Percentiles rank a stretch among this genome's conserved stretches.
Conservation (phyloP, 2,329 filamentous ascomycete species). For the Colletotrichum spaethianum region DNA sequence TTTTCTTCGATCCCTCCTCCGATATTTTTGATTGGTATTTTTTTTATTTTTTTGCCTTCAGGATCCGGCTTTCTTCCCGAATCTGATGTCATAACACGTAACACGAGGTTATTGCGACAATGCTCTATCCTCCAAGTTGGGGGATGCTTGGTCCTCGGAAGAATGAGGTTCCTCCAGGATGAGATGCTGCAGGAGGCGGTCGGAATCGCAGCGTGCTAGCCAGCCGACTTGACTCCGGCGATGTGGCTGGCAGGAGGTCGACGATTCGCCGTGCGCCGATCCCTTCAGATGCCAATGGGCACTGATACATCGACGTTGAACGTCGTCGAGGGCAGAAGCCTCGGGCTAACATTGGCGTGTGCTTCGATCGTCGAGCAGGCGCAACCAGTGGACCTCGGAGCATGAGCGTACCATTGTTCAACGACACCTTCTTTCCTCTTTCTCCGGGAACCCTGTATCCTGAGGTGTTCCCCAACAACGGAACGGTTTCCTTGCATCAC, state of each 20-base stretch:
- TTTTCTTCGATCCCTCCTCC: neutral
- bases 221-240: neutral
- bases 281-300: neutral
- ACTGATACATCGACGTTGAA: neutral
- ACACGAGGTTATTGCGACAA: constrained; percentile 6
- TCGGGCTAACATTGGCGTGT: neutral
- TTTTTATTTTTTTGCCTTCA: neutral
- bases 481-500: constrained; percentile 1
- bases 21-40: neutral
- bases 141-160: neutral
- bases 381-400: neutral
- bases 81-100: constrained; percentile 11
- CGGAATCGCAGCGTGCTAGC: neutral
- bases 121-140: neutral
- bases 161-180: neutral
- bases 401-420: too few species aligned
- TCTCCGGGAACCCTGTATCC: neutral
- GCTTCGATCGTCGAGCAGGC: neutral
- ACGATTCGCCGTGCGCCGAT: neutral
- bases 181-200: neutral
- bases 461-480: constrained; percentile 3
- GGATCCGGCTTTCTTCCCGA: neutral
- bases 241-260: neutral
- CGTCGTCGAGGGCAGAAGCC: too few species aligned
- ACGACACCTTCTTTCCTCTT: neutral